phyloP scores from a whole-genome alignment of 306 rosid species.

The Rosa persica region DNA sequence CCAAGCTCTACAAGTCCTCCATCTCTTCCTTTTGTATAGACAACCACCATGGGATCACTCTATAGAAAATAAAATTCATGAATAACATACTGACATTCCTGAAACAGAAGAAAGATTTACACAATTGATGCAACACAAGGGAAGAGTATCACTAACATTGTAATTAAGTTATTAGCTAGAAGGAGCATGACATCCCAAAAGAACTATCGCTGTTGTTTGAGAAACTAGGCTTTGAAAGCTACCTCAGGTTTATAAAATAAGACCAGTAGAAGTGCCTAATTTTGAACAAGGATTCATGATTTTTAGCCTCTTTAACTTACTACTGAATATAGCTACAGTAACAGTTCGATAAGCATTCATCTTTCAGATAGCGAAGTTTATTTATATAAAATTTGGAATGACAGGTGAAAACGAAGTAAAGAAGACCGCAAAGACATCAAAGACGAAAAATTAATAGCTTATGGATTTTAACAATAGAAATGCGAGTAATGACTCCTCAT shows the following conservation, averaged over 20 bases:
- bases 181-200: background rate
- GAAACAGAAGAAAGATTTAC: slow-evolving; percentile 24
- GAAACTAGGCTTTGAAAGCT: background rate
- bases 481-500: background rate
- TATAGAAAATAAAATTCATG: slow-evolving; percentile 35
- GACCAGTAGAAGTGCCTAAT: no score
- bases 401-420: no score
- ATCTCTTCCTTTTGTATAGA: slow-evolving; percentile 71
- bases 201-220: background rate
- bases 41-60: slow-evolving; percentile 94
- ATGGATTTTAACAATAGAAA: background rate
- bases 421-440: no score
- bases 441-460: background rate
- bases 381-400: no score
- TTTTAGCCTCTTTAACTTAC: background rate
- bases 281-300: background rate
- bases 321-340: background rate
- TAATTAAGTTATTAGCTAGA: background rate
- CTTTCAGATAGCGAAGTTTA: background rate
- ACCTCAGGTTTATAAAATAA: background rate
- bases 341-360: background rate
- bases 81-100: slow-evolving; percentile 15
- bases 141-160: background rate
- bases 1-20: slow-evolving; percentile 78
- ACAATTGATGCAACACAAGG: slow-evolving; percentile 9